A percentile compares a stretch with the other conserved stretches of the same genome.
Evolutionary conservation across 148 eudicot genomes (phyloP).

Genomic region (Arbutus unedo): DNA sequence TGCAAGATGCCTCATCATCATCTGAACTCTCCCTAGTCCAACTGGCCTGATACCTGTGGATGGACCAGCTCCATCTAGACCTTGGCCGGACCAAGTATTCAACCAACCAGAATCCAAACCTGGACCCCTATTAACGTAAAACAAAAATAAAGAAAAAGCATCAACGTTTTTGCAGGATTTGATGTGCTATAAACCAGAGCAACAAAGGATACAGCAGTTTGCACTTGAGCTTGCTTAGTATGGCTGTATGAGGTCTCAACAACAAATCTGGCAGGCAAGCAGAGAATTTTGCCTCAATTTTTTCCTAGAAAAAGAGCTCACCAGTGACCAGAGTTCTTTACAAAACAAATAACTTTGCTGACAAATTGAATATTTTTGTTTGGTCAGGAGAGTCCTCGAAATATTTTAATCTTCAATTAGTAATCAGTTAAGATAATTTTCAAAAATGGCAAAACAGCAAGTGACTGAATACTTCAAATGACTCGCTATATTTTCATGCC

Average conservation of each 20-base stretch:
- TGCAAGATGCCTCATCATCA: slow-evolving; percentile 98
- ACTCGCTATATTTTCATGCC: background rate
- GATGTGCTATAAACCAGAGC: background rate
- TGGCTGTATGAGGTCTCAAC: too few relatives aligned
- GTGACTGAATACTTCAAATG: background rate
- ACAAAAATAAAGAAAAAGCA: background rate
- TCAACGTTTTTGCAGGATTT: background rate
- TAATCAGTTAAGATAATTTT: background rate
- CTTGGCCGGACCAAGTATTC: slow-evolving; percentile 55
- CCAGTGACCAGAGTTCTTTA: background rate
- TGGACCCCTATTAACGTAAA: slow-evolving; percentile 41
- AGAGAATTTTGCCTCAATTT: background rate
- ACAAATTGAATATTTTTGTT: background rate
- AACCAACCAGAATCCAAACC: slow-evolving; percentile 74
- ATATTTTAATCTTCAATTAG: background rate
- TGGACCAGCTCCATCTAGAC: slow-evolving; percentile 88
- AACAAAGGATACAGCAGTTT: background rate
- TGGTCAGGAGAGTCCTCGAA: background rate
- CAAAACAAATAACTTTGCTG: background rate
- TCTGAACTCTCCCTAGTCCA: slow-evolving; percentile 79
- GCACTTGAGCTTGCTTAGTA: slow-evolving; percentile 4
- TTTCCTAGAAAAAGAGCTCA: background rate
- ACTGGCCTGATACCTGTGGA: slow-evolving; percentile 57
- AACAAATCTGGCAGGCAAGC: background rate
- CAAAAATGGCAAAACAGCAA: slow-evolving; percentile 6